Conservation (phyloP, 345 rosid genomes). For the Citrus medica region DNA sequence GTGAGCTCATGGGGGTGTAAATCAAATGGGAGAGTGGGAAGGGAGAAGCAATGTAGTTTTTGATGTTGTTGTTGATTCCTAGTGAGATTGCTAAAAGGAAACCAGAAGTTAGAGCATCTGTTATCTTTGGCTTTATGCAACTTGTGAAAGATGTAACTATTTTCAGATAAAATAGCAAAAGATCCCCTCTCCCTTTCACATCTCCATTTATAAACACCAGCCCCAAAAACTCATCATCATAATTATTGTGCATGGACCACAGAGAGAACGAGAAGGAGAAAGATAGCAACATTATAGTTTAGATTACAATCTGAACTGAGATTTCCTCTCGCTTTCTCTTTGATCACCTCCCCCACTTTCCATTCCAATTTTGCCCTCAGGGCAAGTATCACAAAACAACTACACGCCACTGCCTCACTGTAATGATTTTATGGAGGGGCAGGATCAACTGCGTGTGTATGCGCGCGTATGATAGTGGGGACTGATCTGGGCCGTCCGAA, state of each 20-base stretch:
- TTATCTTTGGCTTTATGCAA: conserved; percentile 59
- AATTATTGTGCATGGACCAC: conserved; percentile 33
- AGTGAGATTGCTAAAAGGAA: conserved; percentile 30
- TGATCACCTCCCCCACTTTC: background rate
- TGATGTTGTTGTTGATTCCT: conserved; percentile 8
- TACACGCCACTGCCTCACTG: too few relatives aligned
- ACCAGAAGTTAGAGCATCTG: conserved; percentile 51
- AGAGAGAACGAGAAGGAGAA: background rate
- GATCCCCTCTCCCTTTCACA: conserved; percentile 21
- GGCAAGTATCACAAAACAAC: too few relatives aligned
- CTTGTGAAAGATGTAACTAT: conserved; percentile 46
- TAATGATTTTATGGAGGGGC: conserved; percentile 19
- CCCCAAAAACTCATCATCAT: background rate
- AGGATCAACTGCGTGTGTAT: conserved; percentile 19
- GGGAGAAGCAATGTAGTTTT: background rate
- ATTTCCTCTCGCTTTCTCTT: background rate
- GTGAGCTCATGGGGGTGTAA: conserved; percentile 23
- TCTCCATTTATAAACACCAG: background rate
- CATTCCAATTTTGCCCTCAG: background rate
- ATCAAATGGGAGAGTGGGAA: too few relatives aligned
- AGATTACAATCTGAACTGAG: conserved; percentile 36
- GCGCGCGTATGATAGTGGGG: background rate
- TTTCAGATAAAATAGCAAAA: conserved; percentile 40
- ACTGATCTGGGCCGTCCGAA: conserved; percentile 43
- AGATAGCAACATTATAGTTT: conserved; percentile 27